Percentiles rank a stretch among this genome's conserved stretches.
Evolutionary conservation across 257 asterid genomes (phyloP).

Genomic region (Przewalskia tangutica): DNA sequence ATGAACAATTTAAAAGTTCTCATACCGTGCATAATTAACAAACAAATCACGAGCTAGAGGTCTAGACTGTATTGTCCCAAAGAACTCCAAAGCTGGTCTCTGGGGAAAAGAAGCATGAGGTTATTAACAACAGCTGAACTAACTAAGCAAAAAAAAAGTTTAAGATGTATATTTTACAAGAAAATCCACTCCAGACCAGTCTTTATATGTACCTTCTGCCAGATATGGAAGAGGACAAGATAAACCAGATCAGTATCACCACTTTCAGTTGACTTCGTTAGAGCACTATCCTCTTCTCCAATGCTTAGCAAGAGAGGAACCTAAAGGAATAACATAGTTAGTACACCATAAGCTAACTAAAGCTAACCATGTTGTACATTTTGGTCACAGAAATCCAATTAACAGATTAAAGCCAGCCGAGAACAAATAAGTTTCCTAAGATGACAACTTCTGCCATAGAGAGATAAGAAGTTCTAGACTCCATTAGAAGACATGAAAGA

Average conservation of each 20-base stretch:
- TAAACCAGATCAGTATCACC: constrained; percentile 98
- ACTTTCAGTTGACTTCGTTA: constrained; percentile 75
- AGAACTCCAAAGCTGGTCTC: constrained; percentile 77
- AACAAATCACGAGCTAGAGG: constrained; percentile 89
- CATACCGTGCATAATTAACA: constrained; percentile 74
- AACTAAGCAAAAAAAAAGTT: background rate
- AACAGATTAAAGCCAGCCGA: background rate
- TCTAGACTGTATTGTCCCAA: constrained; percentile 73
- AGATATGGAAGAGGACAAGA: constrained; percentile 85
- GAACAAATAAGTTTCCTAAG: background rate
- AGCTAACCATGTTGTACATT: background rate
- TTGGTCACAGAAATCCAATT: background rate
- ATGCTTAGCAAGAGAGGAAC: constrained; percentile 93
- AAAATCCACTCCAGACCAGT: constrained; percentile 5
- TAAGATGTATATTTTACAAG: background rate
- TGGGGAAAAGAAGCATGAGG: constrained; percentile 21
- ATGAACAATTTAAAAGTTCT: constrained; percentile 3
- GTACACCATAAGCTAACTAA: background rate
- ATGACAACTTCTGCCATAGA: background rate
- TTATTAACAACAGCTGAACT: constrained; percentile 7
- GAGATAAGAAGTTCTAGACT: background rate
- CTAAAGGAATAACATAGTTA: constrained; percentile 24
- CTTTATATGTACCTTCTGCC: constrained; percentile 65
- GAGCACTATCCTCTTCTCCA: constrained; percentile 92
- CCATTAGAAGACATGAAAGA: background rate